Conservation (phyloP, 495 filamentous ascomycete genomes). For the Umbilicaria muhlenbergii region DNA sequence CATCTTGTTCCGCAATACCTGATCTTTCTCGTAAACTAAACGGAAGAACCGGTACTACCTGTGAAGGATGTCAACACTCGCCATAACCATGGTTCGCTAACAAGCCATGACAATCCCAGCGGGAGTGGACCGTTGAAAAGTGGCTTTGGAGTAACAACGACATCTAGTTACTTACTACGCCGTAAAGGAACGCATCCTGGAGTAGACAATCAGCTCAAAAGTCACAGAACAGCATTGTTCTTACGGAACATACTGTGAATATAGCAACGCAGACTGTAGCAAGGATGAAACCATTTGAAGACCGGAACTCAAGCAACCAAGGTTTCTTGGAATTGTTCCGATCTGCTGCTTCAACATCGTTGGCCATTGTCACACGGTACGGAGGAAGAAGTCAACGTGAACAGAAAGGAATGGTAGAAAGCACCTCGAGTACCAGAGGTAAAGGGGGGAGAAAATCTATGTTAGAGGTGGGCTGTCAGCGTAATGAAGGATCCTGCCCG, state of each 20-base stretch:
- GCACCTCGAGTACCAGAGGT: too few species aligned
- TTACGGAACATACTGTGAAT: conserved; percentile 4
- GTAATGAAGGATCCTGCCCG: too few species aligned
- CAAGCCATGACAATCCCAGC: too few species aligned
- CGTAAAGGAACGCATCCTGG: conserved; percentile 12
- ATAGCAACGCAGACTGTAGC: conserved; percentile 11
- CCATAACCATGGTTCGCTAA: too few species aligned
- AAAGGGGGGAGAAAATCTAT: too few species aligned
- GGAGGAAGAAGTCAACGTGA: too few species aligned
- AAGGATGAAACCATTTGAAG: conserved; percentile 10
- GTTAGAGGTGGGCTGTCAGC: too few species aligned
- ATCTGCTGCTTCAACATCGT: conserved; percentile 4
- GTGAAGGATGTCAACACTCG: not conserved
- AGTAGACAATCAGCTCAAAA: not conserved
- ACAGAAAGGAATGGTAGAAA: too few species aligned
- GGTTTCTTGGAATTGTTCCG: not conserved
- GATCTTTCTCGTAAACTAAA: conserved; percentile 13
- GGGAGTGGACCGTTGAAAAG: too few species aligned
- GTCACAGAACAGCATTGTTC: not conserved
- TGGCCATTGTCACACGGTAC: not conserved
- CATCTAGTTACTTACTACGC: conserved; percentile 4
- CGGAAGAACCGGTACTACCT: conserved; percentile 12
- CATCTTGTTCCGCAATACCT: conserved; percentile 10
- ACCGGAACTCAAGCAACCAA: conserved; percentile 6
- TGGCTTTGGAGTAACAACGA: too few species aligned